Conservation (phyloP, 2,329 filamentous ascomycete species). For the Paecilomyces sp. region DNA sequence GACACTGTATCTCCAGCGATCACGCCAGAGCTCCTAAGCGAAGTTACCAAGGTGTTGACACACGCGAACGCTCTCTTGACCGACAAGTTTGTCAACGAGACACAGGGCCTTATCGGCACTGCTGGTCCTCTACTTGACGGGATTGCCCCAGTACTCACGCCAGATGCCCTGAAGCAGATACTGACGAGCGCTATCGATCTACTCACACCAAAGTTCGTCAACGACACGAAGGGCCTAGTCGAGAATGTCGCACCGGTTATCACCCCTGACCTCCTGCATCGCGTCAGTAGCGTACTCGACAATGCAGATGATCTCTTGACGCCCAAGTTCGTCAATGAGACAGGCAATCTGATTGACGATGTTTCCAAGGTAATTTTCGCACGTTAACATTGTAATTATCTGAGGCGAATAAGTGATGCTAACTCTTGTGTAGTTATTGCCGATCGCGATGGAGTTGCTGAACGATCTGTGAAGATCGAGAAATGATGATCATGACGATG, state of each 20-base stretch:
- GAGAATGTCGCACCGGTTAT: slow-evolving; percentile 14
- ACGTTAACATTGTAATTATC: no score
- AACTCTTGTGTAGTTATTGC: slow-evolving; percentile 12
- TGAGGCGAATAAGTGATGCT: not conserved
- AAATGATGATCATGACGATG: no score
- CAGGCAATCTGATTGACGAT: slow-evolving; percentile 11
- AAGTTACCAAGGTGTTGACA: slow-evolving; percentile 13
- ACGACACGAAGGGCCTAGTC: slow-evolving; percentile 16
- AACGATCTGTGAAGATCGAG: slow-evolving; percentile 15
- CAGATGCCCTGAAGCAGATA: slow-evolving; percentile 13
- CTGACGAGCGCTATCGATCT: slow-evolving; percentile 17
- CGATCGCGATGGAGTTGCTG: slow-evolving; percentile 20
- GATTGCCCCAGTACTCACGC: slow-evolving; percentile 5
- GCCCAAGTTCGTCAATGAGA: slow-evolving; percentile 22
- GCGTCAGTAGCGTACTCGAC: slow-evolving; percentile 13
- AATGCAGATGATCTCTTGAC: slow-evolving; percentile 25
- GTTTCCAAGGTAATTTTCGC: slow-evolving; percentile 18
- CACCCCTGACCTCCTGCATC: slow-evolving; percentile 16
- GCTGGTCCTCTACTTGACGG: slow-evolving; percentile 6
- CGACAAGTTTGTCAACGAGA: slow-evolving; percentile 14
- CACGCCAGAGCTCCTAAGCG: slow-evolving; percentile 14
- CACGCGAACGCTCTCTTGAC: slow-evolving; percentile 18
- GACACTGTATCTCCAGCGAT: slow-evolving; percentile 12
- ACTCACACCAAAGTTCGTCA: slow-evolving; percentile 16
- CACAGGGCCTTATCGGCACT: slow-evolving; percentile 9